Base-by-base conservation (phyloP, 139 green algal species). In the Chlamydomonas sp. region DNA sequence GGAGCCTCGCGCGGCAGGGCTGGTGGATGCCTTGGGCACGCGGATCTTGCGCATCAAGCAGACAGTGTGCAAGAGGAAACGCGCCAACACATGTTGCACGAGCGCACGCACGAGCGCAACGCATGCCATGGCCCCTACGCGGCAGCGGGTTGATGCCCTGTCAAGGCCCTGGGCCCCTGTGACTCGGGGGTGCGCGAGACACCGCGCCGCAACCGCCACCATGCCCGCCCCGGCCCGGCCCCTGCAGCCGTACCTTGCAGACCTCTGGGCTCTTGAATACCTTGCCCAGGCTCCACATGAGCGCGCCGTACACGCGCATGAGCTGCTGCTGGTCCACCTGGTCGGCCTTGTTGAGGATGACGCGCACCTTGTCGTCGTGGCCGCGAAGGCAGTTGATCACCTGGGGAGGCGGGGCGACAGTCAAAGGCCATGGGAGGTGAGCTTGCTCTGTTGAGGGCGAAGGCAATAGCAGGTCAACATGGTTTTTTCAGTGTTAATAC, bases 281-380 rank as follows among this genome's bases (percentile, higher is more conserved):
- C 87, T 99, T 99, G 82, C 97, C 96, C 71, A 99, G 92, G 69
- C 88, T 96, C 98, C 98, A 99, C 98, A 99, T 99, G n/a, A 99
- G 94, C 17, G 98, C 98, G 31, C 98, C 98, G 90, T 99, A 99
- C 84, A 99, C 98, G 17, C 97, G 94, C 98, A 99, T 99, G 78
- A 99, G 94, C 95, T 99, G 96, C 94, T 98, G 96, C 89, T 96
- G 90, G 89, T 97, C 95, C 81, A 98, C 94, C 81, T 94, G 88
- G 92, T 99, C 98, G 0, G 94, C 93, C 93, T 99, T 99, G 95
- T 99, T 99, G 31, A 99, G 94, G 75, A 99, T 96, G 59, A 99
- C 91, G 18, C 97, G 93, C 62, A 99, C 96, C 90, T 99, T 99
- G 88, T 99, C 98, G 71, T 98, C 95, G 79, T 99, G 96, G 17